Conservation (phyloP, 306 rosid genomes). For the Prunus davidiana region DNA sequence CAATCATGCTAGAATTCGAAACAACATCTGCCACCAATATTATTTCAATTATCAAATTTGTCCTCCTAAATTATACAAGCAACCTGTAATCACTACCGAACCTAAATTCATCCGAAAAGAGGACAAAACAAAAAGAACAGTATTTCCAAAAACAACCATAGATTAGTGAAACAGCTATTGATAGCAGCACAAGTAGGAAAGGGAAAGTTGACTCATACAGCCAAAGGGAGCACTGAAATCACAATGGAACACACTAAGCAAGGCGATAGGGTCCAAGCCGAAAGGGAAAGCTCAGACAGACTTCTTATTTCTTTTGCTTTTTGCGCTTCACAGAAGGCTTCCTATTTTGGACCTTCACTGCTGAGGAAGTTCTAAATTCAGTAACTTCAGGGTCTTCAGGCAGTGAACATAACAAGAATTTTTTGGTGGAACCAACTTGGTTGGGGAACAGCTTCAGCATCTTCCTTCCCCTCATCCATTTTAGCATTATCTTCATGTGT, state of each 20-base stretch:
- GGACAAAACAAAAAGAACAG: neutral
- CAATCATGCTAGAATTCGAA: neutral
- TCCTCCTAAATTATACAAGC: conserved; percentile 4
- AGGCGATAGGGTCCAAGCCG: neutral
- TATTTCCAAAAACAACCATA: neutral
- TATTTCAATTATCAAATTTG: neutral
- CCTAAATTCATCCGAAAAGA: neutral
- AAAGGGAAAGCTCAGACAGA: neutral
- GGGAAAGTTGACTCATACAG: neutral
- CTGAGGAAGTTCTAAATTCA: conserved; percentile 10
- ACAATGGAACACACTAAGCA: neutral
- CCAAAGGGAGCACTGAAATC: neutral
- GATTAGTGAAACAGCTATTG: neutral
- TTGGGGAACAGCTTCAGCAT: conserved; percentile 44
- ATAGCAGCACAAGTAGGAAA: neutral
- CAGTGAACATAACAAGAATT: conserved; percentile 33
- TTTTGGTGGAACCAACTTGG: conserved; percentile 50
- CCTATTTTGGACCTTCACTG: conserved; percentile 12
- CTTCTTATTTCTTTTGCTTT: conserved; percentile 8
- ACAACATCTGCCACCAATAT: neutral
- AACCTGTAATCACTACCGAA: neutral
- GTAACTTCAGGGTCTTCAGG: conserved; percentile 34
- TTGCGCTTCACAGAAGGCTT: conserved; percentile 26
- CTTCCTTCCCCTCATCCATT: conserved; percentile 63
- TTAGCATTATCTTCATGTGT: conserved; percentile 54